Conservation (phyloP, 306 rosid genomes). For the Sophora flavescens region DNA sequence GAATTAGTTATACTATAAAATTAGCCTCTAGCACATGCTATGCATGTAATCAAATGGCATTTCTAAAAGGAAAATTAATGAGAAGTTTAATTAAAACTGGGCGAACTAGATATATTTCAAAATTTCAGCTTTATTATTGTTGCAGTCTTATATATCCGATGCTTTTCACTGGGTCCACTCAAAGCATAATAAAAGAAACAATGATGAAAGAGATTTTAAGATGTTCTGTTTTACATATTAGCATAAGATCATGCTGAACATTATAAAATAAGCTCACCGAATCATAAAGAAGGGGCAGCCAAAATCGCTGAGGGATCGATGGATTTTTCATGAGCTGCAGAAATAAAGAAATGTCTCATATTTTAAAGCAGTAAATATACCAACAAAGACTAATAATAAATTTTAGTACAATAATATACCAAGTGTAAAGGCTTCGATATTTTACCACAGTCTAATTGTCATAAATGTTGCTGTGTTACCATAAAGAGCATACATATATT, state of each 20-base stretch:
- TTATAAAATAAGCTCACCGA: constrained; percentile 65
- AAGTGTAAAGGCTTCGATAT: background rate
- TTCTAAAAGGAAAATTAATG: background rate
- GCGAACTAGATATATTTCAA: background rate
- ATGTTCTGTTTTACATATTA: background rate
- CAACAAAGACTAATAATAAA: background rate
- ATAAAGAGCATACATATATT: constrained; percentile 8
- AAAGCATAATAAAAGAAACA: constrained; percentile 11
- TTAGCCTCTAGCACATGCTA: background rate
- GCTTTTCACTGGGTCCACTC: constrained; percentile 24
- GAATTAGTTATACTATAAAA: background rate
- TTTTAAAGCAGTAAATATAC: background rate
- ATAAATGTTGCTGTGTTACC: background rate
- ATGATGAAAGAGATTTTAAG: background rate
- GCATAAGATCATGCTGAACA: constrained; percentile 24
- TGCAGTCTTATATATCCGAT: background rate
- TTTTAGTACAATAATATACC: background rate
- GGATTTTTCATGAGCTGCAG: constrained; percentile 91
- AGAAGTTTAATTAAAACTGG: constrained; percentile 5
- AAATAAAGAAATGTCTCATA: constrained; percentile 30
- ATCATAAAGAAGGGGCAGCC: constrained; percentile 89
- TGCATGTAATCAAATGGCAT: constrained; percentile 4
- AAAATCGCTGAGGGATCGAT: constrained; percentile 91
- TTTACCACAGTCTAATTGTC: background rate
- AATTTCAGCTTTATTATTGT: constrained; percentile 10